Percentiles rank a stretch among this genome's conserved stretches.
Evolutionary conservation across 2,329 filamentous ascomycete species (phyloP).

Genomic region (Neonectria punicea): DNA sequence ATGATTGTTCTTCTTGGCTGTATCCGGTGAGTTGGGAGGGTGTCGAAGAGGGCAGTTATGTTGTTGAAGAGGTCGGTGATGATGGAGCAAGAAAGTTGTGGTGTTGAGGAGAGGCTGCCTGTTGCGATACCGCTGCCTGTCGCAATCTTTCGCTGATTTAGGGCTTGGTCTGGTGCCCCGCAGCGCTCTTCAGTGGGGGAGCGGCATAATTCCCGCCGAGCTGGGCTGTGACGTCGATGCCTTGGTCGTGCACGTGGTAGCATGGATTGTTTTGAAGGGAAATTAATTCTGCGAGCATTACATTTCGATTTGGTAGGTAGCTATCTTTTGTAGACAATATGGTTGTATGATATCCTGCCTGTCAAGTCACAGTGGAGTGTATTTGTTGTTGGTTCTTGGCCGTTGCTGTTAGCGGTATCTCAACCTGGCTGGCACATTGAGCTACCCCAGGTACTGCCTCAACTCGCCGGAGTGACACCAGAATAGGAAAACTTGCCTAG

Average conservation of each 20-base stretch:
- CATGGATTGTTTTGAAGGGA: not conserved
- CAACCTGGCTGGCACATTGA: not conserved
- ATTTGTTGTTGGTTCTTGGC: too few relatives aligned
- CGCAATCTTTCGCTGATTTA: not conserved
- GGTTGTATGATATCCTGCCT: too few relatives aligned
- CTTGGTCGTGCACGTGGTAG: not conserved
- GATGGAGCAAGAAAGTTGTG: constrained; percentile 13
- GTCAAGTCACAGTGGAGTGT: too few relatives aligned
- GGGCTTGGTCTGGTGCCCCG: constrained; percentile 11
- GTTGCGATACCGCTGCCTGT: constrained; percentile 4
- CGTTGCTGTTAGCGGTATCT: not conserved
- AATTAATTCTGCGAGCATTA: not conserved
- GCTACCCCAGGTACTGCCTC: not conserved
- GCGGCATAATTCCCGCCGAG: not conserved
- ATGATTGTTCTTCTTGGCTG: too few relatives aligned
- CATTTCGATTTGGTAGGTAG: too few relatives aligned
- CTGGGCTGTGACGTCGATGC: constrained; percentile 11
- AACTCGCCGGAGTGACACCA: constrained; percentile 7
- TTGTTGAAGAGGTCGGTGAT: not conserved
- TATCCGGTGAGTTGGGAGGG: not conserved
- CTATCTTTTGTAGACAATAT: too few relatives aligned
- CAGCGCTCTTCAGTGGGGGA: not conserved
- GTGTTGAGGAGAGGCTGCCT: constrained; percentile 22
- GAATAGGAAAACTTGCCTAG: constrained; percentile 20
- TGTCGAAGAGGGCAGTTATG: not conserved